phyloP scores from a whole-genome alignment of 129 eudicot species.

The Sambucus nigra region DNA sequence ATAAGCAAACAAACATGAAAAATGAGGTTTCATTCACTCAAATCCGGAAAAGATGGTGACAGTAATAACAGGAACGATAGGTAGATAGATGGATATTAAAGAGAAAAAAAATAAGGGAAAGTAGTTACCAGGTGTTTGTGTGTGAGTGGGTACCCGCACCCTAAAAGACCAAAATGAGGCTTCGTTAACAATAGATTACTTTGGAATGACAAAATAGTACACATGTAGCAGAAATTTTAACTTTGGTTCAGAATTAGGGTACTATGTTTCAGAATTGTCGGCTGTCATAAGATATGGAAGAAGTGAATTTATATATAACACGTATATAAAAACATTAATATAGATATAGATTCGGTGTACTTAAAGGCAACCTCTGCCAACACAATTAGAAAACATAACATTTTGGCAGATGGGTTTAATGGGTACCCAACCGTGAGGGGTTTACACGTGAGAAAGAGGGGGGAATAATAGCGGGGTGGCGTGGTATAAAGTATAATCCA shows the following conservation, averaged over 20 bases:
- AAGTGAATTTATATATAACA: neutral
- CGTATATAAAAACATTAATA: neutral
- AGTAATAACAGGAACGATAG: neutral
- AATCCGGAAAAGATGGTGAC: neutral
- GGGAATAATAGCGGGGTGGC: neutral
- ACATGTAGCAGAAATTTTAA: neutral
- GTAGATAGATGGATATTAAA: neutral
- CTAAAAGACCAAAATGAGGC: conserved; percentile 23
- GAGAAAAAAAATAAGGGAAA: neutral
- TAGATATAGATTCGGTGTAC: neutral
- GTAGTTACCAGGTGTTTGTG: conserved; percentile 10
- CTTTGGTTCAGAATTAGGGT: conserved; percentile 18
- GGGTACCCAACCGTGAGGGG: no score
- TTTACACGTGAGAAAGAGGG: conserved; percentile 3
- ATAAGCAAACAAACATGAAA: conserved; percentile 13
- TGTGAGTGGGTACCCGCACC: neutral
- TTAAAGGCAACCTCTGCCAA: neutral
- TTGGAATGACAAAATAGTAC: conserved; percentile 1
- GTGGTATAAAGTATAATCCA: neutral
- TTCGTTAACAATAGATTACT: neutral
- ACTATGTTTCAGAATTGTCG: conserved; percentile 66
- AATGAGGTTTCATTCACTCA: neutral
- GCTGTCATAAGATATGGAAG: conserved; percentile 37
- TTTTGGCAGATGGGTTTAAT: no score
- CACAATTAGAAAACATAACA: no score